Conservation (phyloP, 805 yeast genomes). For the Candida gorgasii region DNA sequence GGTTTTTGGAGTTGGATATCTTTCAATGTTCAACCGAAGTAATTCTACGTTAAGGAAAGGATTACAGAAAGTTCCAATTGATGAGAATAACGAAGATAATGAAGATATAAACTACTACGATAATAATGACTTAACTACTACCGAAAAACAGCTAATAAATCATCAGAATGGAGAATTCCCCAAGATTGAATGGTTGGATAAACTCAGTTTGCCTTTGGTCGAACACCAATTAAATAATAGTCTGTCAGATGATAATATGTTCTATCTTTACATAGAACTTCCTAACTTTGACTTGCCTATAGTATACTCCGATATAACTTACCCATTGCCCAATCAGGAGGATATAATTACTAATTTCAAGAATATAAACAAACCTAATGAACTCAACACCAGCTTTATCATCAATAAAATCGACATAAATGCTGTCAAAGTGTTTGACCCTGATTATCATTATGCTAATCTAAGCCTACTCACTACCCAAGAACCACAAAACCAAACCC, state of each 20-base stretch:
- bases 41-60: slow-evolving; percentile 70
- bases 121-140: slow-evolving; percentile 21
- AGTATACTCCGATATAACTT: slow-evolving; percentile 36
- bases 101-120: slow-evolving; percentile 4
- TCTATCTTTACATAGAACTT: slow-evolving; percentile 38
- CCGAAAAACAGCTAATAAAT: slow-evolving; percentile 55
- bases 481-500: slow-evolving; percentile 2
- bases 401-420: slow-evolving; percentile 36
- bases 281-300: slow-evolving; percentile 46
- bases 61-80: slow-evolving; percentile 51
- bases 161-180: slow-evolving; percentile 70
- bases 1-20: slow-evolving; percentile 61
- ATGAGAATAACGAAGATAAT: slow-evolving; percentile 18
- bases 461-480: slow-evolving; percentile 4
- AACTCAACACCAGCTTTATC: slow-evolving; percentile 24
- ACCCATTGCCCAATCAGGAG: slow-evolving; percentile 11
- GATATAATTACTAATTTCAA: slow-evolving; percentile 1
- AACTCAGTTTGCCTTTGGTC: slow-evolving; percentile 29
- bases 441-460: slow-evolving; percentile 30
- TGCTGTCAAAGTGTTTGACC: slow-evolving; percentile 41
- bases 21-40: slow-evolving; percentile 55
- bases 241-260: slow-evolving; percentile 10
- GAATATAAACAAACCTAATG: slow-evolving; percentile 1
- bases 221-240: slow-evolving; percentile 9
- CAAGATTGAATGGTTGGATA: slow-evolving; percentile 72